Evolutionary conservation across 345 rosid genomes (phyloP).

Genomic region (Lepidium didymum): DNA sequence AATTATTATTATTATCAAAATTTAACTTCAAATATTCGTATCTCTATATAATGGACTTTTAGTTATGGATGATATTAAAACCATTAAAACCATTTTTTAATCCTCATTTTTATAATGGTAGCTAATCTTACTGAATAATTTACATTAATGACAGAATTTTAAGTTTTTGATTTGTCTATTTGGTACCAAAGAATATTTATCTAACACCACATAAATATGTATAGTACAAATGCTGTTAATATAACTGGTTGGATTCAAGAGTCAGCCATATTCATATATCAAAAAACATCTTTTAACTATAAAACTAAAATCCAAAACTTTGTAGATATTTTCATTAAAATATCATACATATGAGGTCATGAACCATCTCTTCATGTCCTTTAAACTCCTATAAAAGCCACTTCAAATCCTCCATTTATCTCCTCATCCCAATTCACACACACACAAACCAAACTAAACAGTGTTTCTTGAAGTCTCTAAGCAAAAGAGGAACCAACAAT

Average conservation of each 20-base stretch:
- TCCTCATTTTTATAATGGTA: no score
- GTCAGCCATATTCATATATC: background rate
- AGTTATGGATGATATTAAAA: no score
- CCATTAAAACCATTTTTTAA: no score
- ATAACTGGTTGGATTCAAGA: background rate
- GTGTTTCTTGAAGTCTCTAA: background rate
- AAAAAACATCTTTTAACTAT: background rate
- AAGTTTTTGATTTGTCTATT: background rate
- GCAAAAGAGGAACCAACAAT: conserved; percentile 12
- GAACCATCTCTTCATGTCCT: background rate
- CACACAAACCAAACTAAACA: background rate
- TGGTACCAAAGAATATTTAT: background rate
- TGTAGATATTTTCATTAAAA: background rate
- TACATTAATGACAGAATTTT: background rate
- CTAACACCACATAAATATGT: background rate
- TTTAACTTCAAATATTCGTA: no score
- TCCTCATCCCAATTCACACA: conserved; percentile 12
- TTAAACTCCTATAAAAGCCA: conserved; percentile 39
- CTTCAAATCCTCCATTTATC: conserved; percentile 4
- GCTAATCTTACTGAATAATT: no score
- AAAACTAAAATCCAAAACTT: background rate
- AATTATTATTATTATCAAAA: no score
- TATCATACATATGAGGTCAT: conserved; percentile 8
- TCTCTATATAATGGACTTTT: no score
- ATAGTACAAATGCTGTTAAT: background rate